Base-by-base conservation (phyloP, 2,329 filamentous ascomycete species). In the Scedosporium boydii region DNA sequence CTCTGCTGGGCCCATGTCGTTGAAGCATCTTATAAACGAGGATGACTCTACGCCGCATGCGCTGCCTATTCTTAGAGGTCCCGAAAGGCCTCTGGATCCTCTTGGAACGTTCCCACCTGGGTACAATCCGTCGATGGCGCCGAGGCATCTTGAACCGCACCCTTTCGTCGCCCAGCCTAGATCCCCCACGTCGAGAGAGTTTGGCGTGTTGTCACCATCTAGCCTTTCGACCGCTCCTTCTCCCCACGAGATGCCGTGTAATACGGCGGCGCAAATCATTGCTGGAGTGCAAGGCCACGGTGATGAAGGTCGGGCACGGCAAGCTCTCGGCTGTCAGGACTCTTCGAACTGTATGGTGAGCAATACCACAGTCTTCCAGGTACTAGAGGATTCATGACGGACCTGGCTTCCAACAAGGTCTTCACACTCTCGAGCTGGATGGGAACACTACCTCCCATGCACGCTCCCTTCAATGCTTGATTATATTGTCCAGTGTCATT, bases 231-330 rank as follows among this genome's bases (percentile, higher is more conserved):
- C 61, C 27, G 64, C 67, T 10, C 65, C 64, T 7, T 73, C 72
- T 6, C 70, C 72, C 1, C 67, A 69, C 55, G 70, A 72, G 56
- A 73, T 74, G 73, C 72, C 72, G 2, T 74, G 73, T 63, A 70
- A 69, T 58, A 69, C 70, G 4, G 73, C 73, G 0, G 73, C 73
- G 1, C 68, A 70, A 6, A 74, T 77, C 38, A 75, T 77, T 16
- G 74, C 75, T 18, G 73, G 75, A 26, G 75, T 77, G 65, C 72
- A 76, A 21, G 74, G 74, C 0, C 69, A 71, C 12, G 64, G 67
- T 9, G 69, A 75, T 58, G 59, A 70, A 6, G 65, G 65, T 2
- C 55, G 65, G 4, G 69, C 71, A 10, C 69, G 69, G 21, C 66
- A 65, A 2, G 63, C 67, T 7, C 65, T 77, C 3, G 75, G 73